These are phyloP conservation scores for Phytophthora tubulina DNA, from an alignment of 352 stramenopile genomes.

Conservation along the genomic window DNA sequence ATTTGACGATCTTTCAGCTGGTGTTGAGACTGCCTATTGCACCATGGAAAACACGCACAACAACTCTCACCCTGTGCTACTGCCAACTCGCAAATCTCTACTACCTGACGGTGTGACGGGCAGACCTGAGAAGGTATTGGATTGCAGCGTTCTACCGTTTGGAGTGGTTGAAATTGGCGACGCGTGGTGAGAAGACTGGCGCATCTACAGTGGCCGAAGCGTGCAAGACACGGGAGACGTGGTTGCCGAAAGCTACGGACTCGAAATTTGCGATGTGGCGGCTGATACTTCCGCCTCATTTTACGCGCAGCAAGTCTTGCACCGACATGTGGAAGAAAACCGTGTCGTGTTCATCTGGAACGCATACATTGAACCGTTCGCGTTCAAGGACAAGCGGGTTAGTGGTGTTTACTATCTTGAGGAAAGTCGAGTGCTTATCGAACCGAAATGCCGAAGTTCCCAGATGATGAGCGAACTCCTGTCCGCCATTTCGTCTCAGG, in stretches of 20 bases:
- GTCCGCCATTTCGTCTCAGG: slow-evolving; percentile 48
- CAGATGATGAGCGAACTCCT: background rate
- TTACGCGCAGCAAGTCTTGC: slow-evolving; percentile 58
- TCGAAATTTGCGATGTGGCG: slow-evolving; percentile 51
- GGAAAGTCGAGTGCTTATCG: slow-evolving; percentile 63
- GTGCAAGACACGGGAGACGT: slow-evolving; percentile 42
- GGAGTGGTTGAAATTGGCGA: slow-evolving; percentile 1
- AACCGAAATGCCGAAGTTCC: slow-evolving; percentile 14
- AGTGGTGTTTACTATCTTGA: slow-evolving; percentile 48
- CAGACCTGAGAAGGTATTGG: background rate
- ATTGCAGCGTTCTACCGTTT: slow-evolving; percentile 2
- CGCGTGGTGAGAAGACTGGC: slow-evolving; percentile 22
- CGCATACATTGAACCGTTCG: slow-evolving; percentile 51
- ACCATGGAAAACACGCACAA: background rate
- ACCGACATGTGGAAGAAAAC: slow-evolving; percentile 54
- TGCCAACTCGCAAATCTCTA: background rate
- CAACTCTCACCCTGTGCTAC: no score
- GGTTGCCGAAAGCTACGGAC: slow-evolving; percentile 57
- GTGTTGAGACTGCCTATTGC: slow-evolving; percentile 39
- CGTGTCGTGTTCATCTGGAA: slow-evolving; percentile 65
- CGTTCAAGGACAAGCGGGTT: slow-evolving; percentile 52
- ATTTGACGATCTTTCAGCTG: slow-evolving; percentile 35
- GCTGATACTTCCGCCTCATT: slow-evolving; percentile 58
- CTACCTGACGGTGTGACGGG: background rate
- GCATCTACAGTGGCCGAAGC: slow-evolving; percentile 27